A percentile compares a stretch with the other conserved stretches of the same genome.
phyloP scores from a whole-genome alignment of 208 protist genomes.

The Acanthamoeba sp. region DNA sequence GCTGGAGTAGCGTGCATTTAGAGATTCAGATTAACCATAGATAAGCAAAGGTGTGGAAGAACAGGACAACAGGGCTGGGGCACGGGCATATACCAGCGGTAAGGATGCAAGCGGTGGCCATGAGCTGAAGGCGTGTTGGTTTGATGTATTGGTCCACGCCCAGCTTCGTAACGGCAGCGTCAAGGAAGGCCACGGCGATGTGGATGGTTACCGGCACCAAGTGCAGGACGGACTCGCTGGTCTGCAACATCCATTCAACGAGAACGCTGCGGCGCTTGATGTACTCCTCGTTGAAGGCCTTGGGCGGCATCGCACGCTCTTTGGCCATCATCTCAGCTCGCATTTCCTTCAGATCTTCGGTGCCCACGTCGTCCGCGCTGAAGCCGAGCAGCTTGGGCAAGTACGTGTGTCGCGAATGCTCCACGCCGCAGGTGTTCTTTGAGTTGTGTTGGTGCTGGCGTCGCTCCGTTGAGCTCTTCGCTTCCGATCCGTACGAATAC shows the following conservation, averaged over 20 bases:
- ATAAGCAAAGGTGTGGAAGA: background rate
- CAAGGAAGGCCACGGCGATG: slow-evolving; percentile 4
- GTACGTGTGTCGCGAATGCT: background rate
- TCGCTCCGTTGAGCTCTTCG: background rate
- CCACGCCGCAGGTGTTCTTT: background rate
- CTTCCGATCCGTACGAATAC: background rate
- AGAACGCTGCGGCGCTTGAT: background rate
- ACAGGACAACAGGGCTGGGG: background rate
- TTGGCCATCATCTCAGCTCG: background rate
- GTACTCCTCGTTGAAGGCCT: background rate
- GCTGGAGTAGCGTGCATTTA: background rate
- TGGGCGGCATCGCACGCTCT: background rate
- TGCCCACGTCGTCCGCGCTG: background rate
- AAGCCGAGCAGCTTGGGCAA: slow-evolving; percentile 18
- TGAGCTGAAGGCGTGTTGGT: slow-evolving; percentile 4
- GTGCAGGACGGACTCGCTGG: background rate
- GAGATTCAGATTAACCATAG: no score
- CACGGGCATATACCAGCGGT: background rate
- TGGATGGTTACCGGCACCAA: background rate
- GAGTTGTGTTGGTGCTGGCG: background rate
- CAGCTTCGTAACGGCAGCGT: background rate
- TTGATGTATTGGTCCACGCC: slow-evolving; percentile 7
- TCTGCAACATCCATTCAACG: slow-evolving; percentile 42
- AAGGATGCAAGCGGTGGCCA: slow-evolving; percentile 42
- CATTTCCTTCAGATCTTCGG: background rate